Conservation (phyloP, 805 yeast species). For the Suhomyces emberorum region DNA sequence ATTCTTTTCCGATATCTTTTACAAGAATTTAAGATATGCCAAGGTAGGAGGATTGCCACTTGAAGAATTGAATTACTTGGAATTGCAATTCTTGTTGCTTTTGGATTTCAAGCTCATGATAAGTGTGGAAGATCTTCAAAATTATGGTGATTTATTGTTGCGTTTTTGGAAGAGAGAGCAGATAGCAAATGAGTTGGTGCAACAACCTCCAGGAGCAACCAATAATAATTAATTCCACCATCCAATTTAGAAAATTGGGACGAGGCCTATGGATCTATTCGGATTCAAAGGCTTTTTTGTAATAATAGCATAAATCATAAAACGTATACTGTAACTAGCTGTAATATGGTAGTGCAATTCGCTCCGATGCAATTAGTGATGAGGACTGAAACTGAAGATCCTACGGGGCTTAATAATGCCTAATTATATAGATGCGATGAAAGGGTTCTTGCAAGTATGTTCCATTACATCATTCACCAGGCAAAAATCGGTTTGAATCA, state of each 20-base stretch:
- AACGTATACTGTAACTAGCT: too few species aligned
- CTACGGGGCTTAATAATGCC: too few species aligned
- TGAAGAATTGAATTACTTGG: slow-evolving; percentile 89
- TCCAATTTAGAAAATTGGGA: background rate
- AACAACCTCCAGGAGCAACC: background rate
- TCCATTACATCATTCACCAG: too few species aligned
- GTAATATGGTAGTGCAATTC: too few species aligned
- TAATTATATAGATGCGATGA: too few species aligned
- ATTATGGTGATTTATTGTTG: slow-evolving; percentile 81
- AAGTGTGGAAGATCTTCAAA: slow-evolving; percentile 83
- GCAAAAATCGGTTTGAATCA: too few species aligned
- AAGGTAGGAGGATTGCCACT: slow-evolving; percentile 93
- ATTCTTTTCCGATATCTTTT: slow-evolving; percentile 90
- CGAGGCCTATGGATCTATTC: too few species aligned
- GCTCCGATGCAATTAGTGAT: too few species aligned
- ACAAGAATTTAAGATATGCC: slow-evolving; percentile 91
- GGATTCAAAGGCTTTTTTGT: too few species aligned
- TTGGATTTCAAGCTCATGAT: slow-evolving; percentile 86
- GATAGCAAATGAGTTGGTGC: slow-evolving; percentile 35
- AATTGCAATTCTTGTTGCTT: slow-evolving; percentile 79
- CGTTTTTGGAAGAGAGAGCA: slow-evolving; percentile 82
- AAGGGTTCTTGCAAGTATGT: too few species aligned
- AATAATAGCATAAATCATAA: too few species aligned
- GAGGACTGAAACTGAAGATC: too few species aligned
- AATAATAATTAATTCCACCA: background rate